Evolutionary conservation across 2,329 filamentous ascomycete species (phyloP).

Genomic region (Botrytis fabae): DNA sequence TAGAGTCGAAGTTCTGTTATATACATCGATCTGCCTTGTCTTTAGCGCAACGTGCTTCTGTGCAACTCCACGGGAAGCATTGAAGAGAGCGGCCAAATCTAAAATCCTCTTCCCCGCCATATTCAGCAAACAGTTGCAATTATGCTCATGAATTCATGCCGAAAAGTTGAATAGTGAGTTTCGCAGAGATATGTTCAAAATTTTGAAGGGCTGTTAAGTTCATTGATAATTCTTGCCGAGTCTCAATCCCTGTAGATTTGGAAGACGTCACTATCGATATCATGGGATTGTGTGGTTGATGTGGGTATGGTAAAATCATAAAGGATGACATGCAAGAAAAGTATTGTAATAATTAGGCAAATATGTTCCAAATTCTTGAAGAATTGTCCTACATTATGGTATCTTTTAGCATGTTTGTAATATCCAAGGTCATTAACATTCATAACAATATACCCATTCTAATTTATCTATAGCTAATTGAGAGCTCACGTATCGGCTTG

Average conservation of each 20-base stretch:
- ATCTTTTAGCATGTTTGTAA: background rate
- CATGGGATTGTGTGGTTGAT: background rate
- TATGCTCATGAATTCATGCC: conserved; percentile 30
- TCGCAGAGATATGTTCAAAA: background rate
- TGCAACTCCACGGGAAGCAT: conserved; percentile 68
- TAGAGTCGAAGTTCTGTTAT: conserved; percentile 63
- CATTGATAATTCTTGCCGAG: conserved; percentile 11
- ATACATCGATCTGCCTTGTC: conserved; percentile 59
- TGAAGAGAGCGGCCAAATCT: conserved; percentile 69
- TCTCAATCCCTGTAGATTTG: conserved; percentile 14
- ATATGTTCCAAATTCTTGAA: no score
- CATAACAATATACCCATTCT: background rate
- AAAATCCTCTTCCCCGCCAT: conserved; percentile 65
- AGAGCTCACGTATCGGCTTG: background rate
- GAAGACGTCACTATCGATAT: conserved; percentile 8
- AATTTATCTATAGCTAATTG: background rate
- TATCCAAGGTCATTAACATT: background rate
- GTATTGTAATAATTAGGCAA: background rate
- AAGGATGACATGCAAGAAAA: background rate
- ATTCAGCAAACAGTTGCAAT: conserved; percentile 19
- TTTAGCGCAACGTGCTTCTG: conserved; percentile 61
- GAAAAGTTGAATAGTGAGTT: background rate
- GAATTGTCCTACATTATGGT: background rate
- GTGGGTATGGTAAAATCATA: background rate
- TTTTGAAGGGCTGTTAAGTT: conserved; percentile 2